These are phyloP conservation scores for Didymella segeticola DNA, from an alignment of 2,329 filamentous ascomycete species.

Conservation along the genomic window DNA sequence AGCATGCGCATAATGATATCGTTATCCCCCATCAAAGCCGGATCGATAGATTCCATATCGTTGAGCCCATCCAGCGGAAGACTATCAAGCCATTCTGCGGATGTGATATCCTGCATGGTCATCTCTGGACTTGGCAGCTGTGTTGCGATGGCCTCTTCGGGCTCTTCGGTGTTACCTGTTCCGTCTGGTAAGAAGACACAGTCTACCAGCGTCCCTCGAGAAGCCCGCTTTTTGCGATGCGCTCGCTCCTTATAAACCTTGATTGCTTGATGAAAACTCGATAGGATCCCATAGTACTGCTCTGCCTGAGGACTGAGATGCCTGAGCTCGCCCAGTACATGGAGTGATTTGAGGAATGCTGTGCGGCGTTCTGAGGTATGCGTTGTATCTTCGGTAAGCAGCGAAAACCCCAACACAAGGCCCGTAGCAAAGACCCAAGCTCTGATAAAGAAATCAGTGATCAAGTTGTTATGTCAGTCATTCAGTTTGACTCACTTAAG, in stretches of 20 bases:
- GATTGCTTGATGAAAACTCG: slow-evolving; percentile 27
- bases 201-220: slow-evolving; percentile 16
- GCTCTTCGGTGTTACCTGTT: slow-evolving; percentile 2
- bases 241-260: slow-evolving; percentile 24
- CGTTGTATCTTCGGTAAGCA: slow-evolving; percentile 58
- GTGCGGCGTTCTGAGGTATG: slow-evolving; percentile 54
- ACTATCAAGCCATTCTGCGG: slow-evolving; percentile 16
- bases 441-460: slow-evolving; percentile 36
- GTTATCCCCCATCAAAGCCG: slow-evolving; percentile 18
- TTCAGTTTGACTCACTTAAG: slow-evolving; percentile 59
- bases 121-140: slow-evolving; percentile 24
- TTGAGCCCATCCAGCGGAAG: slow-evolving; percentile 11
- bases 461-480: neutral
- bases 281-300: slow-evolving; percentile 64
- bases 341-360: slow-evolving; percentile 59
- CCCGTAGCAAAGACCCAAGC: slow-evolving; percentile 64
- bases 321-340: slow-evolving; percentile 58
- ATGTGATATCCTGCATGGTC: slow-evolving; percentile 14
- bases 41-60: slow-evolving; percentile 14
- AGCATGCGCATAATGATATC: slow-evolving; percentile 28
- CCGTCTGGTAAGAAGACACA: slow-evolving; percentile 18
- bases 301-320: slow-evolving; percentile 62
- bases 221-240: slow-evolving; percentile 9
- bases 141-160: slow-evolving; percentile 13
- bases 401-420: slow-evolving; percentile 62